Evolutionary conservation across 2,329 filamentous ascomycete species (phyloP), one percentile per base, ranked within the genome.

Genomic region (Ascochyta rabiei): DNA sequence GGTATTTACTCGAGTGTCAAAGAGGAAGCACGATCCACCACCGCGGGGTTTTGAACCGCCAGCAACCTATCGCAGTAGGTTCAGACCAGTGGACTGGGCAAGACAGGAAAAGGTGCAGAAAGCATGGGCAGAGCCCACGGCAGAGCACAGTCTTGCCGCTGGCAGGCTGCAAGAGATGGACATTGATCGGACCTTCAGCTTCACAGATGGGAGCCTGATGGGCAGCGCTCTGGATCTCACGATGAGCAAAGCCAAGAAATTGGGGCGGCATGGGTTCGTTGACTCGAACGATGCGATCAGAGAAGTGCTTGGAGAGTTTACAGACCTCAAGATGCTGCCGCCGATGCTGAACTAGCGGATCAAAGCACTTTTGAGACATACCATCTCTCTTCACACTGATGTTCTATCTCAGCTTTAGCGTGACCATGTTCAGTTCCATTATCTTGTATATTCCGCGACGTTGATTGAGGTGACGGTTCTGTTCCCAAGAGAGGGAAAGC

Each of bases 261-360:
- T 80, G 57, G 80, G 80, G 0, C 82, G 76, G 73, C 75, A 75
- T 54, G 79, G 80, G 0, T 76, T 77, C 57, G 78, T 81, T 5
- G 78, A 81, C 54, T 77, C 77, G 2, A 62, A 71, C 19, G 78
- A 81, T 52, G 75, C 75, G 31, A 71, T 82, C 24, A 71, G 69
- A 30, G 69, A 77, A 58, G 76, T 78, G 6, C 71, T 80, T 48
- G 59, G 67, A 2, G 76, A 80, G 43, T 76, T 80, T 65, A 72
- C 62, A 10, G 69, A 70, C 33, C 62, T 81, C 44, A 74, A 74
- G 41, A 79, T 81, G 79, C 64, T 81, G 19, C 78, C 77, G 2
- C 69, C 72, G 6, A 16, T 54, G 16, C 9, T 43, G 18, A 10
- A 41, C 16, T 48, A 40, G 24, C 6, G 8, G 15, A 10, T 16